phyloP scores from a whole-genome alignment of 371 early-diverging fungal species.

The Mortierella sp. region DNA sequence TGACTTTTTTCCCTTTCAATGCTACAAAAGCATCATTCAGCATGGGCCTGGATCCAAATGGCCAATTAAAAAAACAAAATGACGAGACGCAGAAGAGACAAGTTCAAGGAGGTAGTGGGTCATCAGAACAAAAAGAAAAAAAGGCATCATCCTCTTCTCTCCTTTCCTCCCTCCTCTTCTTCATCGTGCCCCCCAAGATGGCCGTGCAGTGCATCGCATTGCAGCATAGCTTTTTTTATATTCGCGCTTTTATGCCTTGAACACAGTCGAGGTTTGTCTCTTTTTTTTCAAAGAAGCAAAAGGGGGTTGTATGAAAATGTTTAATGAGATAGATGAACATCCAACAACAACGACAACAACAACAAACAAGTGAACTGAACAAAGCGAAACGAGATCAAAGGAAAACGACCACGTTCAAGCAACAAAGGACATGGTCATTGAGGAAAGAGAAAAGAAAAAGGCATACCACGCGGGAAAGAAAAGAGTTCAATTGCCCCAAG shows the following conservation, averaged over 20 bases:
- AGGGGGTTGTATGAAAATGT: conserved; percentile 6
- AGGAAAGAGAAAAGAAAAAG: no score
- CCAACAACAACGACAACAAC: neutral
- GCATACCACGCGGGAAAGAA: no score
- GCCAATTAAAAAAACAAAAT: neutral
- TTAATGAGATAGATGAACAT: neutral
- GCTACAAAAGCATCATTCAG: neutral
- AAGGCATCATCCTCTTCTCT: neutral
- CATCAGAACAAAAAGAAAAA: neutral
- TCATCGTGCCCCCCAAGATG: neutral
- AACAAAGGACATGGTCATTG: neutral
- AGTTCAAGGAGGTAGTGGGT: conserved; percentile 7
- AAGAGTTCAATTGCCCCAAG: neutral
- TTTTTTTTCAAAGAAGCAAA: neutral
- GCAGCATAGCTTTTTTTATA: conserved; percentile 5
- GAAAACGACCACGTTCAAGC: neutral
- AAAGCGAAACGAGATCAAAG: neutral
- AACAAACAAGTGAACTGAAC: neutral
- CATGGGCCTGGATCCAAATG: conserved; percentile 7
- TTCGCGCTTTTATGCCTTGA: neutral
- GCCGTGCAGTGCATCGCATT: conserved; percentile 3
- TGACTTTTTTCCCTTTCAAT: neutral
- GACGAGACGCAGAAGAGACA: neutral
- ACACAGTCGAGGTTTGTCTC: neutral
- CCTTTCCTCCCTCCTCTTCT: neutral